phyloP scores from a whole-genome alignment of 2,329 filamentous ascomycete genomes.

The Hypocrella siamensis region DNA sequence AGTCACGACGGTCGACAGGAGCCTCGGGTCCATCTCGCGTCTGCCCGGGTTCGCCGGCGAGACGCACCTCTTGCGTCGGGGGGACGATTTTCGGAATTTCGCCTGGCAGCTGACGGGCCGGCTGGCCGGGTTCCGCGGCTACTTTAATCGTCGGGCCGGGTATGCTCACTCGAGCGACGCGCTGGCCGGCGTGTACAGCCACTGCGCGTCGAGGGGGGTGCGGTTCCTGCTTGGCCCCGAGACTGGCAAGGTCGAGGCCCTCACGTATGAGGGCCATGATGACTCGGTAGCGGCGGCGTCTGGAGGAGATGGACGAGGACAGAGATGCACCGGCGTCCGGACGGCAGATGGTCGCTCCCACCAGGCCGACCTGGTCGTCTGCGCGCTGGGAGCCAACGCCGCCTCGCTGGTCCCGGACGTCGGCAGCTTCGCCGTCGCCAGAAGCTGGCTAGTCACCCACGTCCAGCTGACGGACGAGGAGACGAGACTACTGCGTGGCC shows the following conservation, averaged over 20 bases:
- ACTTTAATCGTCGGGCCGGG: constrained; percentile 40
- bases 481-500: constrained; percentile 33
- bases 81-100: constrained; percentile 22
- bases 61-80: constrained; percentile 19
- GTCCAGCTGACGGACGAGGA: constrained; percentile 40
- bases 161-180: constrained; percentile 41
- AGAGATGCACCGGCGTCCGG: too few species aligned
- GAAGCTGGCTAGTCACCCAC: constrained; percentile 44
- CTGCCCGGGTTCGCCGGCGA: constrained; percentile 22
- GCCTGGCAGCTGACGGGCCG: constrained; percentile 35
- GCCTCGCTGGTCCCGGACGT: constrained; percentile 30
- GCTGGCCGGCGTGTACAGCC: constrained; percentile 27
- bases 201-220: constrained; percentile 21
- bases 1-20: constrained; percentile 25
- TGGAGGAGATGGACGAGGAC: too few species aligned
- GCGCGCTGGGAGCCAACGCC: constrained; percentile 34
- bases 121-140: constrained; percentile 35
- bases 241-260: constrained; percentile 9
- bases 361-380: constrained; percentile 24
- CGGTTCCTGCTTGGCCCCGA: constrained; percentile 18
- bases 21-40: too few species aligned
- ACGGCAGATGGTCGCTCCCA: constrained; percentile 6
- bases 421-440: constrained; percentile 34
- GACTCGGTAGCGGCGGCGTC: too few species aligned
- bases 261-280: too few species aligned